Evolutionary conservation across 176 grass and related monocot species (phyloP).

Genomic region (Eremochloa ophiuroides): DNA sequence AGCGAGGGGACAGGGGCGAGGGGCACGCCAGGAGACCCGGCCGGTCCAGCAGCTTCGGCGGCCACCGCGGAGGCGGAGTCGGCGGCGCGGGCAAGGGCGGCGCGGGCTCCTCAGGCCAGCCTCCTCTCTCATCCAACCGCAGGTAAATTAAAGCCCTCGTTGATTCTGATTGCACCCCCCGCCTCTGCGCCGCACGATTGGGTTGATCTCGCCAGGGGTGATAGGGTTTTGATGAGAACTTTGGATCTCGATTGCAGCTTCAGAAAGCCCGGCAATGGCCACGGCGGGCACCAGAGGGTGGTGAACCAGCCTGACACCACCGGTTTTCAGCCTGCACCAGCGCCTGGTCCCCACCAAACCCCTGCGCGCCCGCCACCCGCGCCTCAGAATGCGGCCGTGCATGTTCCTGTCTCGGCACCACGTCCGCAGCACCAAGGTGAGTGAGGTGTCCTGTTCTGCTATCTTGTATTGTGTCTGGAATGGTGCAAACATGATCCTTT

Average conservation of each 20-base stretch:
- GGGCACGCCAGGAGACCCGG: slow-evolving; percentile 73
- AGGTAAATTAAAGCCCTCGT: slow-evolving; percentile 34
- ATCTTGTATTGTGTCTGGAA: background rate
- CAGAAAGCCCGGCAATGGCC: slow-evolving; percentile 64
- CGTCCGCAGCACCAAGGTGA: slow-evolving; percentile 43
- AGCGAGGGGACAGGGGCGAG: slow-evolving; percentile 72
- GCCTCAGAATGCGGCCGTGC: slow-evolving; percentile 44
- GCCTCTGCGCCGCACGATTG: background rate
- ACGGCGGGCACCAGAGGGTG: slow-evolving; percentile 53
- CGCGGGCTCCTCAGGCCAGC: slow-evolving; percentile 34
- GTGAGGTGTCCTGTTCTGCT: background rate
- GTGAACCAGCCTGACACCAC: slow-evolving; percentile 43
- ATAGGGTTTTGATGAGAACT: slow-evolving; percentile 40
- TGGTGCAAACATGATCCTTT: background rate
- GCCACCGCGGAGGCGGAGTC: slow-evolving; percentile 60
- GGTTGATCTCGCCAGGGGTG: slow-evolving; percentile 5
- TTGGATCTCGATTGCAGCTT: slow-evolving; percentile 62
- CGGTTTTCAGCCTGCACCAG: slow-evolving; percentile 53
- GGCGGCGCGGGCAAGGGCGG: slow-evolving; percentile 45
- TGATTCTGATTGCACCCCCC: background rate
- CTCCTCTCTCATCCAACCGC: slow-evolving; percentile 50
- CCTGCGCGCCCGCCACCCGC: slow-evolving; percentile 28
- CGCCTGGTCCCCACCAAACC: slow-evolving; percentile 33
- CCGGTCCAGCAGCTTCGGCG: slow-evolving; percentile 65
- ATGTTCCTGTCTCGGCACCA: background rate